phyloP scores from a whole-genome alignment of 345 rosid genomes.

The Pelargonium nanum region DNA sequence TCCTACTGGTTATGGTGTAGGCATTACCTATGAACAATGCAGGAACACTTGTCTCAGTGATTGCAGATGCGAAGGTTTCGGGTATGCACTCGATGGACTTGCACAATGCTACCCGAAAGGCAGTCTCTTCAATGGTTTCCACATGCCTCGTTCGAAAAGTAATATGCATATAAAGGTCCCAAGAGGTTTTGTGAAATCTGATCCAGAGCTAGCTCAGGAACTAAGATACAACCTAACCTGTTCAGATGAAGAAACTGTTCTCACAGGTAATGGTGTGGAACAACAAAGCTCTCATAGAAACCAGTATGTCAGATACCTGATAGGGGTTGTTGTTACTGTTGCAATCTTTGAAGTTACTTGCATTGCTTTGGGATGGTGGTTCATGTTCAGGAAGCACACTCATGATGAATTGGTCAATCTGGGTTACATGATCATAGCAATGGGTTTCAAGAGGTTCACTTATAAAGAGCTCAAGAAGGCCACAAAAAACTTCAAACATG shows the following conservation, averaged over 20 bases:
- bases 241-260: too few relatives aligned
- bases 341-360: conserved; percentile 28
- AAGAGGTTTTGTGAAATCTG: conserved; percentile 4
- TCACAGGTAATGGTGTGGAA: too few relatives aligned
- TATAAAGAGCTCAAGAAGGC: conserved; percentile 27
- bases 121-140: conserved; percentile 25
- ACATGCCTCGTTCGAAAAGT: conserved; percentile 18
- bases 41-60: conserved; percentile 20
- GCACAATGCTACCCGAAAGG: conserved; percentile 14
- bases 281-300: too few relatives aligned
- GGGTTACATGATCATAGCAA: conserved; percentile 16
- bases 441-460: conserved; percentile 26
- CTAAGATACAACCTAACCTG: too few relatives aligned
- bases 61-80: conserved; percentile 30
- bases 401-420: conserved; percentile 9
- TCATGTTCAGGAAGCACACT: conserved; percentile 12
- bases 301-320: too few relatives aligned
- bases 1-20: fast-evolving
- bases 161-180: conserved; percentile 25
- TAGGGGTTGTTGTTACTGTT: conserved; percentile 20
- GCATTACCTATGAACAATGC: conserved; percentile 15
- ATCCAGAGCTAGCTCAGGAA: too few relatives aligned
- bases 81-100: conserved; percentile 16
- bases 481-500: conserved; percentile 24
- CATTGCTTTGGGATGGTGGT: conserved; percentile 22